These are phyloP conservation scores for Helotiales sp. DNA, from an alignment of 2,329 filamentous ascomycete species.

Conservation along the genomic window DNA sequence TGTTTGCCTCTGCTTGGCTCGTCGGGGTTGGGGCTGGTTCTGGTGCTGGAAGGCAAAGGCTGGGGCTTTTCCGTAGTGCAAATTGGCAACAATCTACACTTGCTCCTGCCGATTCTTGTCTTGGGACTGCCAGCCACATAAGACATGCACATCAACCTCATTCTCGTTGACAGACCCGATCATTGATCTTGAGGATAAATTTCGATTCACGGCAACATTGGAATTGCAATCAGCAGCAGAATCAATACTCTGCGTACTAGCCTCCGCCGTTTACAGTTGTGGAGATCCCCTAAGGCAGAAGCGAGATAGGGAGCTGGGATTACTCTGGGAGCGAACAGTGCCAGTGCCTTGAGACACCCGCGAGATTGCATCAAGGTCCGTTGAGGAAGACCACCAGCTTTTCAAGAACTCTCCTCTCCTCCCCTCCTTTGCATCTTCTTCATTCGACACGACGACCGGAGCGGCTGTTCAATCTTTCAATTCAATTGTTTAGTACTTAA, in stretches of 20 bases:
- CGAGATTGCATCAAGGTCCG: constrained; percentile 12
- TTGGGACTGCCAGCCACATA: not conserved
- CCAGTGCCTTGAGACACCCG: constrained; percentile 11
- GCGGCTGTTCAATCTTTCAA: constrained; percentile 9
- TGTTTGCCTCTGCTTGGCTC: not conserved
- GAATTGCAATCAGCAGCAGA: constrained; percentile 3
- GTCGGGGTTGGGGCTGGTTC: not conserved
- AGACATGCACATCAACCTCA: not conserved
- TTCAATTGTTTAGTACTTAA: constrained; percentile 15
- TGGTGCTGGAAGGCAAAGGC: not conserved
- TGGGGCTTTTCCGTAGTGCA: not conserved
- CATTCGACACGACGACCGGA: constrained; percentile 3
- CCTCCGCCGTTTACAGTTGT: not conserved
- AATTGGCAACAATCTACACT: not conserved
- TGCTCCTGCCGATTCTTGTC: not conserved
- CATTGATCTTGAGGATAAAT: not conserved
- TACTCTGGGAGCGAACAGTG: no score
- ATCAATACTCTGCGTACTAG: not conserved
- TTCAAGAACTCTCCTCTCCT: no score
- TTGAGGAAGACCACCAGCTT: constrained; percentile 9
- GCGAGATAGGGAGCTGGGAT: constrained; percentile 16
- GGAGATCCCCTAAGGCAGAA: constrained; percentile 1
- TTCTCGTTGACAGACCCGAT: not conserved
- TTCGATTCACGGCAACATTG: not conserved
- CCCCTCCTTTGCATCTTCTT: not conserved